Base-by-base conservation (phyloP, 768 basidiomycete species). In the Dendrothele bispora region DNA sequence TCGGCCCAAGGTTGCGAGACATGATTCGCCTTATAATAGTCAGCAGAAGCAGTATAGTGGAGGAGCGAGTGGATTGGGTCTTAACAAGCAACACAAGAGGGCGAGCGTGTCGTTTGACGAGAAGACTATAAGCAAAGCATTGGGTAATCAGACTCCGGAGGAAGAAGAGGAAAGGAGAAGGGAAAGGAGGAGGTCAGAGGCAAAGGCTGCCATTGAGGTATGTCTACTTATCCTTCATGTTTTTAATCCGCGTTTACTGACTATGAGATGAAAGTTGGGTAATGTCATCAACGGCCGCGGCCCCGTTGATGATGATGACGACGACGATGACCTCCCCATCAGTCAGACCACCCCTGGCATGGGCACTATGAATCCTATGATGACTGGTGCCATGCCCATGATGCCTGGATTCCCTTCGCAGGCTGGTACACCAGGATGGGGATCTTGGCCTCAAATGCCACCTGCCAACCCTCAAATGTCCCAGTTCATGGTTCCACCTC, bases 131-230 rank as follows among this genome's bases (percentile, higher is more conserved):
- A 28, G 14, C 20, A n/a, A 10, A 32, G 30, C 10, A n/a, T 71
- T 58, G 49, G 61, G 78, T 49, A 80, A 75, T 57, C 79, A 68
- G 46, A 38, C 48, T 22, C 42, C 44, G n/a, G 59, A 64, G 10
- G 68, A 72, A 18, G 78, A 64, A 28, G 77, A 88, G 63, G 70
- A 73, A 55, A 75, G 75, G 63, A 77, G 88, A 61, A 79, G 73
- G 51, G 87, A 91, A 60, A 73, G 91, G 58, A 74, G 91, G 63
- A 73, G 91, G 55, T 79, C 76, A 57, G 91, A 93, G 61, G 89
- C 91, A n/a, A 85, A 79, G 64, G 87, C 88, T 60, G 87, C 91
- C 26, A 87, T 91, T 60, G 88, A 93, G 82, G 91, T 92, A 45
- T n/a, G 79, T 66, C 40, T 54, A 46, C 38, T 7, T 28, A 34